Percentiles rank a stretch among this genome's conserved stretches.
Evolutionary conservation across 2,329 filamentous ascomycete species (phyloP).

Genomic region (Graphilbum fragrans): DNA sequence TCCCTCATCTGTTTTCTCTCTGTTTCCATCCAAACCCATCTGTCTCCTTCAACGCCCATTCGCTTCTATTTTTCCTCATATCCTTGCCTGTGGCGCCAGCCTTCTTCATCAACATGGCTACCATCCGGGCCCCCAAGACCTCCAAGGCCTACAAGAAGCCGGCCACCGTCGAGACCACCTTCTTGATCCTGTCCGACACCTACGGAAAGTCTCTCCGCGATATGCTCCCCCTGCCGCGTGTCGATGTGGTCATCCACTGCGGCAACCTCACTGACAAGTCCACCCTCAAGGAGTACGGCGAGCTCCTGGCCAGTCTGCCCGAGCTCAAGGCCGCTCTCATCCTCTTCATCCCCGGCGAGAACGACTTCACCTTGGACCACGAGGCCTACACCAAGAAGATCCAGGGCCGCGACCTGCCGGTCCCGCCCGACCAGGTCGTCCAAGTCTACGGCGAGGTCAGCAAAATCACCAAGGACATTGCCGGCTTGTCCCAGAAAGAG

Average conservation of each 20-base stretch:
- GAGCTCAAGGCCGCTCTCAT: conserved; percentile 34
- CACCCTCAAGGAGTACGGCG: conserved; percentile 24
- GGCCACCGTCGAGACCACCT: conserved; percentile 22
- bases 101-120: too few relatives aligned
- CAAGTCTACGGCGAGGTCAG: conserved; percentile 3
- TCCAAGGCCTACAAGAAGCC: too few relatives aligned
- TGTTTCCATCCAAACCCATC: too few relatives aligned
- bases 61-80: too few relatives aligned
- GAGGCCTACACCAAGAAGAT: conserved; percentile 18
- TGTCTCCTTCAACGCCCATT: too few relatives aligned
- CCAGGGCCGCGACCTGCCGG: conserved; percentile 9
- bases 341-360: conserved; percentile 42
- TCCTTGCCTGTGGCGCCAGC: too few relatives aligned
- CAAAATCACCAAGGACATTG: conserved; percentile 29
- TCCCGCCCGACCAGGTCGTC: neutral
- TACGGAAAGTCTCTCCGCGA: conserved; percentile 20
- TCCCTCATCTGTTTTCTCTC: too few relatives aligned
- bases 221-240: conserved; percentile 6
- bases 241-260: conserved; percentile 39
- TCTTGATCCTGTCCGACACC: conserved; percentile 34
- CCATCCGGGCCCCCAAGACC: too few relatives aligned
- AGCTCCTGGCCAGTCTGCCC: conserved; percentile 28
- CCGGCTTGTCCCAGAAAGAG: conserved; percentile 27
- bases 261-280: conserved; percentile 36
- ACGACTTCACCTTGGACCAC: conserved; percentile 30